These are phyloP conservation scores for Digitaria exilis DNA, from an alignment of 202 grass and related monocot species.

Conservation along the genomic window DNA sequence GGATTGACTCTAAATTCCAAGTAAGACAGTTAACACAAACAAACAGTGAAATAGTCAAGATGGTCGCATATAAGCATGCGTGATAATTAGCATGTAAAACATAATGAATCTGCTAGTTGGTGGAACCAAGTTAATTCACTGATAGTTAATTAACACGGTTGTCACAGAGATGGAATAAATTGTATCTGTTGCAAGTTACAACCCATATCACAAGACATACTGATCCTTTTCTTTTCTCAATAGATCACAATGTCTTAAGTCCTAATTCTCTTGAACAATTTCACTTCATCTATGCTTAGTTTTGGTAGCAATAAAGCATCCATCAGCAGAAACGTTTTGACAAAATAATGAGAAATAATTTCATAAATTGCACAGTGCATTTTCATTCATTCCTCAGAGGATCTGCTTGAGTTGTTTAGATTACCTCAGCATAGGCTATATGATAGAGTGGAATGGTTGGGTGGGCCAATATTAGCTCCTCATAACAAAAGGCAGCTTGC, in stretches of 20 bases:
- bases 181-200: not conserved
- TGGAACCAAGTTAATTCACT: not conserved
- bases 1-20: not conserved
- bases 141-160: too few species aligned
- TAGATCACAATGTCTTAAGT: not conserved
- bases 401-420: slow-evolving; percentile 22
- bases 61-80: not conserved
- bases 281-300: slow-evolving; percentile 8
- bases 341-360: slow-evolving; percentile 2
- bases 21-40: slow-evolving; percentile 4
- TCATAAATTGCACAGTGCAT: not conserved
- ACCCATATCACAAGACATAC: not conserved
- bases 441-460: slow-evolving; percentile 89
- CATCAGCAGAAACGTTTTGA: not conserved
- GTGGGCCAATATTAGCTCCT: slow-evolving; percentile 94
- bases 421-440: slow-evolving; percentile 93
- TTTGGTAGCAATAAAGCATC: not conserved
- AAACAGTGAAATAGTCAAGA: slow-evolving; percentile 6
- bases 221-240: not conserved
- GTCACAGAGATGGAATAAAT: not conserved
- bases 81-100: slow-evolving; percentile 1
- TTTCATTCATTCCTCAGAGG: not conserved
- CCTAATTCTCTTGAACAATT: not conserved
- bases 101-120: not conserved
- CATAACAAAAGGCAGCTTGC: slow-evolving; percentile 97